Base-by-base conservation (phyloP, 768 basidiomycete species). In the Tephrocybe sp. region DNA sequence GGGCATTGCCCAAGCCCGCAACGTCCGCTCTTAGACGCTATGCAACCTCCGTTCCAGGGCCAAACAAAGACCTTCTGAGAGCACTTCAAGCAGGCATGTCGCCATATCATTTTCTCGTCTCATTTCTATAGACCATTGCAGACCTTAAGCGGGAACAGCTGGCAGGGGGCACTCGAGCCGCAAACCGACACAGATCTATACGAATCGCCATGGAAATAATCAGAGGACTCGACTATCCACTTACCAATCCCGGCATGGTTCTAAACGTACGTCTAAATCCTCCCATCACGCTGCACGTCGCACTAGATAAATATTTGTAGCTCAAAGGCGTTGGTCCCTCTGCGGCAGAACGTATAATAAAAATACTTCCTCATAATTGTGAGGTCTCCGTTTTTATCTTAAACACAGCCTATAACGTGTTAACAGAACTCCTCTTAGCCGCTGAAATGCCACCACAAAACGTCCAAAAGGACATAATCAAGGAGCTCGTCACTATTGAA, bases 311-410 rank as follows among this genome's bases (percentile, higher is more conserved):
- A 30, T 30, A 30, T 30, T 12, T 34, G 12, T 23, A 68, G 65
- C 27, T 69, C 29, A 59, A 59, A 48, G 65, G 65, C 22, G 53
- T 69, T 27, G 68, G 64, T 4, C 16, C 49, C 11, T 72, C 75
- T 36, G 72, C 75, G 16, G 53, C 65, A 15, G 65, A 65, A 46
- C 70, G 76, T 33, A 72, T 78, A 57, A 63, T 67, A 34, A 65
- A 66, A 3, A 65, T 66, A 47, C 59, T 77, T 13, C 55, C 61
- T 27, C 54, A 60, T 19, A 46, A 51, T 15, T 15, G 45, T 29
- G 61, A 63, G 30, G 53, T 25, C 4, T 43, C 54, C 19, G 23
- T 18, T 41, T 27, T 4, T 49, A 41, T 22, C 21, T 38, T 30
- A 42, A 38, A 33, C 18, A 16, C 36, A 16, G 16, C 48, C 33